Evolutionary conservation across 768 basidiomycete species (phyloP).

Genomic region (Tephrocybe rancida): DNA sequence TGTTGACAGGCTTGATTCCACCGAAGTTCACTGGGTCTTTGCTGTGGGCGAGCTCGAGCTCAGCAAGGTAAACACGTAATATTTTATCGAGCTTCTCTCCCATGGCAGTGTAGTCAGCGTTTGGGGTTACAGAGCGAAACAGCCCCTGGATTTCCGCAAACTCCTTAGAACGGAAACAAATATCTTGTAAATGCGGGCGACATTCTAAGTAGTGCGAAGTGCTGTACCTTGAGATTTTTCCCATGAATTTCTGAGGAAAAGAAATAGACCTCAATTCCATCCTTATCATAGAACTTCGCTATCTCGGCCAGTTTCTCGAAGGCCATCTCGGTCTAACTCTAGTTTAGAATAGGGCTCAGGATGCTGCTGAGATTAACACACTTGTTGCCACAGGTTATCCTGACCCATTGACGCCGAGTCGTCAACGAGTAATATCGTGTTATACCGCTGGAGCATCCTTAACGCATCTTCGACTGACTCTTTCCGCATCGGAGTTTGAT

Average conservation of each 20-base stretch:
- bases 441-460: conserved; percentile 44
- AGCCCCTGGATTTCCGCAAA: conserved; percentile 34
- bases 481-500: conserved; percentile 15
- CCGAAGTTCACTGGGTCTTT: conserved; percentile 12
- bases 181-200: too few species aligned
- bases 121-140: conserved; percentile 39
- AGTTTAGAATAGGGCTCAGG: not conserved
- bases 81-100: conserved; percentile 35
- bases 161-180: not conserved
- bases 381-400: conserved; percentile 52
- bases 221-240: too few species aligned
- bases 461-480: conserved; percentile 30
- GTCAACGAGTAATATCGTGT: conserved; percentile 62
- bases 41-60: conserved; percentile 29
- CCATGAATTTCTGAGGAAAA: not conserved
- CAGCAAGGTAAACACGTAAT: conserved; percentile 27
- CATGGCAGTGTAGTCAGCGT: conserved; percentile 51
- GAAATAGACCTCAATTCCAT: conserved; percentile 67
- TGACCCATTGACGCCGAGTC: conserved; percentile 60
- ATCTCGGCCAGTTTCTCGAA: conserved; percentile 49
- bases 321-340: conserved; percentile 42
- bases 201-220: too few species aligned
- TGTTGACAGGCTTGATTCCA: conserved; percentile 57
- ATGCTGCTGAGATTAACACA: conserved; percentile 21
- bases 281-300: conserved; percentile 51